phyloP scores from a whole-genome alignment of 78 protist species.

The Mastigamoeba balamuthi region DNA sequence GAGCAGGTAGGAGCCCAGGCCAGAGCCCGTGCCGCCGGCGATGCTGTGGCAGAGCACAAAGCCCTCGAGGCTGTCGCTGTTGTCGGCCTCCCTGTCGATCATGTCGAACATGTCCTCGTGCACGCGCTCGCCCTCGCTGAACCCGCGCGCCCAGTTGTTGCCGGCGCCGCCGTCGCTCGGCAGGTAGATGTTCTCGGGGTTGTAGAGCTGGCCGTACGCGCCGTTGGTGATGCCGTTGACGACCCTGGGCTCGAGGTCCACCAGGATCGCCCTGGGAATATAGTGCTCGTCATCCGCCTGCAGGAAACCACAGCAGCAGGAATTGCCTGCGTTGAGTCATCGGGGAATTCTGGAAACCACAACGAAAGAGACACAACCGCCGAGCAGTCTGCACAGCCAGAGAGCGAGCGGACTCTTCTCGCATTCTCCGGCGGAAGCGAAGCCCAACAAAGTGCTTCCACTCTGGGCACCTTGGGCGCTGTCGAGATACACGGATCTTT shows the following conservation, averaged over 20 bases:
- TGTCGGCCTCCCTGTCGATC: conserved; percentile 97
- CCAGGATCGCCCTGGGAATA: conserved; percentile 92
- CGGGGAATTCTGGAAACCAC: too few species aligned
- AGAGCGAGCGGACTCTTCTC: too few species aligned
- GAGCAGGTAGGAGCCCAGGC: conserved; percentile 89
- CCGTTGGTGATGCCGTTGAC: conserved; percentile 42
- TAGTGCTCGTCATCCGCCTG: conserved; percentile 97
- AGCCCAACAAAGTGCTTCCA: too few species aligned
- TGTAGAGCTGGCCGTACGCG: conserved; percentile 60
- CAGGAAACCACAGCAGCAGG: too few species aligned
- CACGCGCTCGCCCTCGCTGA: conserved; percentile 35
- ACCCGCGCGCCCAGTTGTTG: conserved; percentile 92
- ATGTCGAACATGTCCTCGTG: conserved; percentile 81
- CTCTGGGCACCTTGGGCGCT: too few species aligned
- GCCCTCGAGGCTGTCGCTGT: conserved; percentile 86
- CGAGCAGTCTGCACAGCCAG: too few species aligned
- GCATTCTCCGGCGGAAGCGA: too few species aligned
- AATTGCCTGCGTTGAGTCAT: not conserved
- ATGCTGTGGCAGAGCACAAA: conserved; percentile 90
- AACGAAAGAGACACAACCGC: too few species aligned
- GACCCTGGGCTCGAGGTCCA: conserved; percentile 95
- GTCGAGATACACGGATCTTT: too few species aligned
- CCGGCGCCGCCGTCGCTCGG: conserved; percentile 94
- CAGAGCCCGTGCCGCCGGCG: conserved; percentile 99
- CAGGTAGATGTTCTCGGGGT: conserved; percentile 85